Conservation (phyloP, 2,329 filamentous ascomycete species). For the Talaromyces marneffei region DNA sequence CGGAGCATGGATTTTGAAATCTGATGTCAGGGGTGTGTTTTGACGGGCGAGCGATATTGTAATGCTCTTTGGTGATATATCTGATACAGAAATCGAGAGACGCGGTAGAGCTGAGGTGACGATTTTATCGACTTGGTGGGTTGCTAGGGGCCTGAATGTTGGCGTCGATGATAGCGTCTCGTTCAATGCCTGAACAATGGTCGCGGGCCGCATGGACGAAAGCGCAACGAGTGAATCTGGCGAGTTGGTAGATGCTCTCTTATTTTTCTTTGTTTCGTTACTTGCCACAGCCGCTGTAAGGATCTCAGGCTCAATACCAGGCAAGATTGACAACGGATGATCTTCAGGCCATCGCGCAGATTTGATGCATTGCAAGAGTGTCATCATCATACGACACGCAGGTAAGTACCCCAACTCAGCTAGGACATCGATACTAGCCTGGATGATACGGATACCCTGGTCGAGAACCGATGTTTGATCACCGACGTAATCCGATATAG, state of each 20-base stretch:
- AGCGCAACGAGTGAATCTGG: constrained; percentile 29
- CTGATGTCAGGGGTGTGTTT: constrained; percentile 60
- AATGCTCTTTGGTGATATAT: constrained; percentile 58
- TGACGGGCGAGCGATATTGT: constrained; percentile 54
- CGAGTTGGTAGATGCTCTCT: constrained; percentile 12
- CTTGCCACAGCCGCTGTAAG: constrained; percentile 15
- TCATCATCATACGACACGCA: constrained; percentile 75
- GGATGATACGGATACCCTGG: constrained; percentile 93
- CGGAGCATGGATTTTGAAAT: constrained; percentile 76
- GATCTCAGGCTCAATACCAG: constrained; percentile 51
- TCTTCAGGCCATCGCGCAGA: constrained; percentile 86
- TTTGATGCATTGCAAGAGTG: constrained; percentile 85
- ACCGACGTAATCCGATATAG: constrained; percentile 94
- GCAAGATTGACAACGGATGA: constrained; percentile 70
- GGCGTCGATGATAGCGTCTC: constrained; percentile 29
- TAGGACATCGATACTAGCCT: constrained; percentile 88
- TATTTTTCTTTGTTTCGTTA: neutral
- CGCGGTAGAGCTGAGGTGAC: constrained; percentile 64
- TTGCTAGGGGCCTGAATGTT: neutral
- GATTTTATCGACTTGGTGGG: constrained; percentile 36
- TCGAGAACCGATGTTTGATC: constrained; percentile 85
- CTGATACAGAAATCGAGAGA: constrained; percentile 56
- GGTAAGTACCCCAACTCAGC: constrained; percentile 80
- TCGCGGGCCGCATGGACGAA: constrained; percentile 25
- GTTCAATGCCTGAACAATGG: constrained; percentile 26